Conservation (phyloP, 495 filamentous ascomycete species). For the Penicillium pancosmium region DNA sequence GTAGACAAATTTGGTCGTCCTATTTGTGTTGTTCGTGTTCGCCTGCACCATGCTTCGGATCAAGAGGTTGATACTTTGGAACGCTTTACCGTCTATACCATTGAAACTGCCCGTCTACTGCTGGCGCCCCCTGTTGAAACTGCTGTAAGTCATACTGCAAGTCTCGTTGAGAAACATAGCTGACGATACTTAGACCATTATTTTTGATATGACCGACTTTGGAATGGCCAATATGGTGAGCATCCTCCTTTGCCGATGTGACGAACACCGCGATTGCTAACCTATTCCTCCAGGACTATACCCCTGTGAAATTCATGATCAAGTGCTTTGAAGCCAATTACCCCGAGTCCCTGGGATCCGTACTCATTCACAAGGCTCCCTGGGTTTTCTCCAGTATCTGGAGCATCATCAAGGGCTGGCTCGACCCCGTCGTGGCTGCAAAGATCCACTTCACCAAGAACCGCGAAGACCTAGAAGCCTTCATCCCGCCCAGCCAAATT, state of each 20-base stretch:
- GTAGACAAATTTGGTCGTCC: constrained; percentile 82
- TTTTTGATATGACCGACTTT: constrained; percentile 97
- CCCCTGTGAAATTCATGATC: constrained; percentile 98
- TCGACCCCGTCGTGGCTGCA: constrained; percentile 65
- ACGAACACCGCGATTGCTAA: constrained; percentile 8
- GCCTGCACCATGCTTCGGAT: constrained; percentile 78
- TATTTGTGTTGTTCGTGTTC: constrained; percentile 82
- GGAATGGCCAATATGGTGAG: constrained; percentile 90
- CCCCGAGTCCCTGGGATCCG: constrained; percentile 85
- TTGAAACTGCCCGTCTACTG: constrained; percentile 88
- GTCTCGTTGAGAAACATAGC: constrained; percentile 10
- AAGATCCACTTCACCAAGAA: constrained; percentile 93
- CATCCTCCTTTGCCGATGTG: neutral
- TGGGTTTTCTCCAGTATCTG: constrained; percentile 96
- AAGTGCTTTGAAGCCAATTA: constrained; percentile 99
- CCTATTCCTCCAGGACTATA: constrained; percentile 68
- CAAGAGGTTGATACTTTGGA: constrained; percentile 82
- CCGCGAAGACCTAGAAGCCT: constrained; percentile 74
- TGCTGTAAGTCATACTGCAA: constrained; percentile 64
- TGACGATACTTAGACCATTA: constrained; percentile 60
- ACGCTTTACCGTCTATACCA: constrained; percentile 88
- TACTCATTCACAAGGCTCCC: constrained; percentile 95
- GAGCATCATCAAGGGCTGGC: constrained; percentile 93
- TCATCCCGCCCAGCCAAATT: constrained; percentile 71
- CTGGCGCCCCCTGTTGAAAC: constrained; percentile 82